A percentile compares a stretch with the other conserved stretches of the same genome.
Evolutionary conservation across 257 asterid species (phyloP).

Genomic region (Solanum rostratum): DNA sequence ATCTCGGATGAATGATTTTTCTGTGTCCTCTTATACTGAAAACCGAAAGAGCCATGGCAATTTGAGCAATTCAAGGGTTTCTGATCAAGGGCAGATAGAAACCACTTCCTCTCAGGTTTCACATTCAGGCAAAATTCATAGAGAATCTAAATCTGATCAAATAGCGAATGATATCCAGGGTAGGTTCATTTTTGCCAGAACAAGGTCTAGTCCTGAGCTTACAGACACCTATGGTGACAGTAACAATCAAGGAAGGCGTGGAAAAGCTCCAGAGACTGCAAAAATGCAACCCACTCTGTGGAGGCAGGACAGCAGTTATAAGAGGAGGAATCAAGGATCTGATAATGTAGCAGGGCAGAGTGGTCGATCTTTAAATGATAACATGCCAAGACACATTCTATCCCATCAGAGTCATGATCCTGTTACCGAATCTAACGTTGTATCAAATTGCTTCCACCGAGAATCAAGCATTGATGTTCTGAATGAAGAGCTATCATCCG

Average conservation of each 20-base stretch:
- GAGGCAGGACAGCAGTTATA: slow-evolving; percentile 31
- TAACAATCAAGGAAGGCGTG: slow-evolving; percentile 25
- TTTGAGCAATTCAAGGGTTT: slow-evolving; percentile 22
- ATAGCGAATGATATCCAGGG: slow-evolving; percentile 49
- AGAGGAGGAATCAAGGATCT: slow-evolving; percentile 41
- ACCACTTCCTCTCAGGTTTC: slow-evolving; percentile 25
- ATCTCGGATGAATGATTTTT: slow-evolving; percentile 18
- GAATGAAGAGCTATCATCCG: slow-evolving; percentile 52
- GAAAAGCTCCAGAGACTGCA: slow-evolving; percentile 37
- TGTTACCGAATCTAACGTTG: slow-evolving; percentile 39
- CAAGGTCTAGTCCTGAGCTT: slow-evolving; percentile 89
- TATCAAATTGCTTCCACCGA: slow-evolving; percentile 30
- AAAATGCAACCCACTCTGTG: slow-evolving; percentile 26
- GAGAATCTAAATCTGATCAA: slow-evolving; percentile 43
- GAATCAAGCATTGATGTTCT: slow-evolving; percentile 39
- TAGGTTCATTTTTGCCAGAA: slow-evolving; percentile 60
- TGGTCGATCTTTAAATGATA: slow-evolving; percentile 35
- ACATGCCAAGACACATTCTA: slow-evolving; percentile 30
- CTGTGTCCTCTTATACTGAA: slow-evolving; percentile 35
- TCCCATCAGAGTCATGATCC: slow-evolving; percentile 40
- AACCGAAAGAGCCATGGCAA: slow-evolving; percentile 34
- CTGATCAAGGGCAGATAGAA: slow-evolving; percentile 34
- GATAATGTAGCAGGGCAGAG: slow-evolving; percentile 39
- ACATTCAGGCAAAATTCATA: slow-evolving; percentile 37
- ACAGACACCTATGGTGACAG: slow-evolving; percentile 53